Evolutionary conservation across 768 basidiomycete species (phyloP).

Genomic region (Paxillus ammoniavirescens): DNA sequence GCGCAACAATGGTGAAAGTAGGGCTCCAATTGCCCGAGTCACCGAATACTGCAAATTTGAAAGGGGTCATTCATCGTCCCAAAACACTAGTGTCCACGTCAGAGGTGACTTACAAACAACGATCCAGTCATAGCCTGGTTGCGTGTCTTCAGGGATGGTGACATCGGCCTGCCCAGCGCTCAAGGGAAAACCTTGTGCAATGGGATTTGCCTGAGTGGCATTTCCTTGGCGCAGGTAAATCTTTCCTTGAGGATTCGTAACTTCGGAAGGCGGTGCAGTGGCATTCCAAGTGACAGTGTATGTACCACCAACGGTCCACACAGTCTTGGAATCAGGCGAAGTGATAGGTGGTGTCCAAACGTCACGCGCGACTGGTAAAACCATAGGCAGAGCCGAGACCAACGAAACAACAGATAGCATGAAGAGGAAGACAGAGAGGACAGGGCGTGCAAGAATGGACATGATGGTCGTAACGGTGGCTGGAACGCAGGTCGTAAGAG

Average conservation of each 20-base stretch:
- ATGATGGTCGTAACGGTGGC: slow-evolving; percentile 20
- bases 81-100: background rate
- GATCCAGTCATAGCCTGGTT: slow-evolving; percentile 39
- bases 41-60: slow-evolving; percentile 41
- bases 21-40: slow-evolving; percentile 52
- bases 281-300: slow-evolving; percentile 49
- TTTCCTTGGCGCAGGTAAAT: slow-evolving; percentile 41
- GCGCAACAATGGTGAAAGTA: slow-evolving; percentile 39
- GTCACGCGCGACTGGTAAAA: slow-evolving; percentile 33
- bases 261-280: slow-evolving; percentile 39
- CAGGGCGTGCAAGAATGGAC: slow-evolving; percentile 5
- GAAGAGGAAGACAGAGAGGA: slow-evolving; percentile 13
- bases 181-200: slow-evolving; percentile 40
- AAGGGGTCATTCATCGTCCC: slow-evolving; percentile 1
- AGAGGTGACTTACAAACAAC: slow-evolving; percentile 40
- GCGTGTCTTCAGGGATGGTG: slow-evolving; percentile 36
- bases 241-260: slow-evolving; percentile 46
- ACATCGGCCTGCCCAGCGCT: slow-evolving; percentile 35
- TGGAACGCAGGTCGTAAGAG: background rate
- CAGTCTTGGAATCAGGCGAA: slow-evolving; percentile 33
- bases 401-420: slow-evolving; percentile 23
- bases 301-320: slow-evolving; percentile 41
- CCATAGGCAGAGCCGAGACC: slow-evolving; percentile 30
- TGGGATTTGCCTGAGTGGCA: slow-evolving; percentile 30
- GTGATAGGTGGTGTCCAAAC: slow-evolving; percentile 47